phyloP scores from a whole-genome alignment of 2,329 filamentous ascomycete genomes.

The Aspergillus sp. region DNA sequence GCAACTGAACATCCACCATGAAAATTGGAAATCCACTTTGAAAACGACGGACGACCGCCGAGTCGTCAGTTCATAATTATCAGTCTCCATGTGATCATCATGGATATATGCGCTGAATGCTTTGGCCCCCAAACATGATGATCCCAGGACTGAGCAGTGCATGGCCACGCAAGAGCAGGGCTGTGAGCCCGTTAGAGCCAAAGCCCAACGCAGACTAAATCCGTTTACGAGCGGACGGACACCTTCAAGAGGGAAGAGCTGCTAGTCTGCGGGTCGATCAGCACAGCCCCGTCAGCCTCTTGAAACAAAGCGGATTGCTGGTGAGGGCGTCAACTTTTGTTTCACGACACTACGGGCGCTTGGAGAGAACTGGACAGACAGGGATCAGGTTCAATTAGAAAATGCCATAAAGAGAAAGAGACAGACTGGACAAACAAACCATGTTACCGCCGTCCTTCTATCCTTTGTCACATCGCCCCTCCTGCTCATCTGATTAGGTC shows the following conservation, averaged over 20 bases:
- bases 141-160: background rate
- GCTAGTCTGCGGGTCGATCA: background rate
- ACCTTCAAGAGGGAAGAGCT: background rate
- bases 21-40: background rate
- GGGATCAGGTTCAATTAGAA: background rate
- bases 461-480: background rate
- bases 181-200: background rate
- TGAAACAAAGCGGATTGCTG: constrained; percentile 8
- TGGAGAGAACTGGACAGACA: background rate
- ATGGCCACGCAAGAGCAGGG: constrained; percentile 9
- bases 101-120: background rate
- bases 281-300: constrained; percentile 1
- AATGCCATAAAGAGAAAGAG: background rate
- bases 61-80: background rate
- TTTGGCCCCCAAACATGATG: constrained; percentile 8
- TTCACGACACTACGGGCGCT: constrained; percentile 5
- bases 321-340: background rate
- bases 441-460: background rate
- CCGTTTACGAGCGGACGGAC: background rate
- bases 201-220: background rate
- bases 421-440: background rate
- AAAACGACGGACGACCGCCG: background rate
- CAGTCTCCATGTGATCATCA: background rate
- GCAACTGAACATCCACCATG: background rate
- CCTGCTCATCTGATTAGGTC: background rate